Percentiles rank a stretch among this genome's conserved stretches.
phyloP scores from a whole-genome alignment of 1,284 basidiomycete species.

The Apiotrichum veenhuisii region DNA sequence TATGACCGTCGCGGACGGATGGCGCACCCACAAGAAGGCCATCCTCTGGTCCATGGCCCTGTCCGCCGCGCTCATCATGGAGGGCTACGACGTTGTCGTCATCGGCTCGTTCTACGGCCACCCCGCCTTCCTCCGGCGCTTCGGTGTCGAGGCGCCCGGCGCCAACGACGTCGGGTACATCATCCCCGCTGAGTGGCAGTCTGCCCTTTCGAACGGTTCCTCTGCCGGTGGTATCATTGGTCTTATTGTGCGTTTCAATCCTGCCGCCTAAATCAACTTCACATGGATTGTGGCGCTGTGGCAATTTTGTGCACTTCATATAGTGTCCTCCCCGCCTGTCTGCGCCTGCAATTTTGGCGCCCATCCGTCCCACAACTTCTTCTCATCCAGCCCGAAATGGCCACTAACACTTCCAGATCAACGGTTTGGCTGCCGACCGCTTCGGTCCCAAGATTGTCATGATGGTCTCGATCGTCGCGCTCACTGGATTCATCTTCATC shows the following conservation, averaged over 20 bases:
- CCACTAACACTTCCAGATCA: conserved; percentile 9
- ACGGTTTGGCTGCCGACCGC: conserved; percentile 22
- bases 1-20: conserved; percentile 47
- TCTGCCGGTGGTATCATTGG: conserved; percentile 18
- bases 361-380: too few relatives aligned
- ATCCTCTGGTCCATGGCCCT: conserved; percentile 51
- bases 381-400: background rate
- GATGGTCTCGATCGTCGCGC: conserved; percentile 31
- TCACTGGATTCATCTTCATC: conserved; percentile 41
- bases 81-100: conserved; percentile 44
- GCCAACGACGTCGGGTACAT: conserved; percentile 5
- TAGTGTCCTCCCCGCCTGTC: too few relatives aligned
- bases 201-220: conserved; percentile 20
- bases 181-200: conserved; percentile 24
- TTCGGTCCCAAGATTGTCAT: conserved; percentile 26
- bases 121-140: conserved; percentile 37
- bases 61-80: conserved; percentile 28
- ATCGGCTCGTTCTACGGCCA: conserved; percentile 49
- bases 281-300: background rate
- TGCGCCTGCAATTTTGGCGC: too few relatives aligned
- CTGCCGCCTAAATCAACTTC: too few relatives aligned
- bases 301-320: too few relatives aligned
- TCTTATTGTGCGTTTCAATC: background rate
- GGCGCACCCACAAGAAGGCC: conserved; percentile 50
- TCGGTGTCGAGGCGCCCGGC: conserved; percentile 30